phyloP scores from a whole-genome alignment of 306 rosid species.

The Cicer judaicum region DNA sequence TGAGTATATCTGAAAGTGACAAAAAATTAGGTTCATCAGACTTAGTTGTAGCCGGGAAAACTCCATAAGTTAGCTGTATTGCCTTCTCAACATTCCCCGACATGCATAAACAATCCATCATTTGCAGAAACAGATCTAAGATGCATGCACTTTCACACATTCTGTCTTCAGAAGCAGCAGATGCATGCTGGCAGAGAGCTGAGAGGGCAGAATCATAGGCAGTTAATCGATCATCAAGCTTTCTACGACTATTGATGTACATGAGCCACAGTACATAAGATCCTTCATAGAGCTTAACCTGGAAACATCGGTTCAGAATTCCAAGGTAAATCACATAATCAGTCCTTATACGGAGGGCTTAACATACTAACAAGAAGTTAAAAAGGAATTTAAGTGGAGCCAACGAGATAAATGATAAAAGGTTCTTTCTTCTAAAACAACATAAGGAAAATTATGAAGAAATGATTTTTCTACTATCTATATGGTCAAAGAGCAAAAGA shows the following conservation, averaged over 20 bases:
- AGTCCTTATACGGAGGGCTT: slow-evolving; percentile 39
- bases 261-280: slow-evolving; percentile 91
- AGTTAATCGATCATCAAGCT: slow-evolving; percentile 67
- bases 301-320: slow-evolving; percentile 57
- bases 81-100: slow-evolving; percentile 86
- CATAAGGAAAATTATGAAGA: slow-evolving; percentile 10
- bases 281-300: slow-evolving; percentile 77
- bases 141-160: slow-evolving; percentile 72
- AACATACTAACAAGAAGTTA: slow-evolving; percentile 30
- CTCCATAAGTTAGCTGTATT: slow-evolving; percentile 63
- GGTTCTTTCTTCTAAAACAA: slow-evolving; percentile 29
- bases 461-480: slow-evolving; percentile 15
- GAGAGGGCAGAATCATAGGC: slow-evolving; percentile 73
- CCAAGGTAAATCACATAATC: slow-evolving; percentile 51
- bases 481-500: slow-evolving; percentile 2
- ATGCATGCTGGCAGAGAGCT: slow-evolving; percentile 62
- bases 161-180: slow-evolving; percentile 56
- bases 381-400: slow-evolving; percentile 6
- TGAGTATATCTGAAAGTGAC: slow-evolving; percentile 64
- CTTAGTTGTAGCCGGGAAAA: slow-evolving; percentile 47
- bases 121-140: slow-evolving; percentile 89
- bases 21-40: slow-evolving; percentile 60
- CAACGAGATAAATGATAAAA: slow-evolving; percentile 8
- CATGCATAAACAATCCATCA: slow-evolving; percentile 83
- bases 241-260: slow-evolving; percentile 81